A percentile compares a stretch with the other conserved stretches of the same genome.
phyloP scores from a whole-genome alignment of 805 yeast genomes.

The Yarrowia alimentaria region DNA sequence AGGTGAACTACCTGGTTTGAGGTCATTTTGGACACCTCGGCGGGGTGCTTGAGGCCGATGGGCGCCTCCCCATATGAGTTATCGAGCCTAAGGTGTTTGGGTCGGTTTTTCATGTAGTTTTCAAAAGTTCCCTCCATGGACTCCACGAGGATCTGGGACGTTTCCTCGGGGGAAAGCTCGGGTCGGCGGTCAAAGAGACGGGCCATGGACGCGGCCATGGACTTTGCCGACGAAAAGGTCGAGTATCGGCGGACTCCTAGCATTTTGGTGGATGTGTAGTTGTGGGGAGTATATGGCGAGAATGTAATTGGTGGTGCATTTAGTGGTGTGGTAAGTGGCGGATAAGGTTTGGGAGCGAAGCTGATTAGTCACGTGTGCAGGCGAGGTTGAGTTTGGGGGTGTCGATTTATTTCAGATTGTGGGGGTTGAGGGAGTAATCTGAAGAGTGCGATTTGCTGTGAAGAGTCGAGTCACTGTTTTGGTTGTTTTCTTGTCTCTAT shows the following conservation, averaged over 20 bases:
- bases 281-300: not conserved
- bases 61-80: slow-evolving; percentile 13
- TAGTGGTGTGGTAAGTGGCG: too few relatives aligned
- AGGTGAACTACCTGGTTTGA: not conserved
- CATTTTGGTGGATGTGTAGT: not conserved
- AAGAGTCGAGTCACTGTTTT: too few relatives aligned
- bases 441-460: too few relatives aligned
- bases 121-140: slow-evolving; percentile 21
- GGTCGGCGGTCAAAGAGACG: slow-evolving; percentile 19
- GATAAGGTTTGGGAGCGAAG: too few relatives aligned
- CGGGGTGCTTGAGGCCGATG: slow-evolving; percentile 26
- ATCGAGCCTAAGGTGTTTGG: slow-evolving; percentile 1
- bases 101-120: slow-evolving; percentile 14
- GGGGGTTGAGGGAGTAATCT: too few relatives aligned
- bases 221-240: slow-evolving; percentile 16
- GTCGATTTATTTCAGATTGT: too few relatives aligned
- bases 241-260: slow-evolving; percentile 12
- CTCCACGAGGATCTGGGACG: slow-evolving; percentile 20
- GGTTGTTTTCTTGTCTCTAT: too few relatives aligned
- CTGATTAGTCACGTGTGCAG: too few relatives aligned
- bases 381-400: too few relatives aligned
- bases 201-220: slow-evolving; percentile 22
- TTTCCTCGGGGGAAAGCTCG: slow-evolving; percentile 5
- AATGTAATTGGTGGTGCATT: not conserved
- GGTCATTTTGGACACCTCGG: slow-evolving; percentile 7